Evolutionary conservation across 768 basidiomycete species (phyloP).

Genomic region (Dacryopinax spathularia): DNA sequence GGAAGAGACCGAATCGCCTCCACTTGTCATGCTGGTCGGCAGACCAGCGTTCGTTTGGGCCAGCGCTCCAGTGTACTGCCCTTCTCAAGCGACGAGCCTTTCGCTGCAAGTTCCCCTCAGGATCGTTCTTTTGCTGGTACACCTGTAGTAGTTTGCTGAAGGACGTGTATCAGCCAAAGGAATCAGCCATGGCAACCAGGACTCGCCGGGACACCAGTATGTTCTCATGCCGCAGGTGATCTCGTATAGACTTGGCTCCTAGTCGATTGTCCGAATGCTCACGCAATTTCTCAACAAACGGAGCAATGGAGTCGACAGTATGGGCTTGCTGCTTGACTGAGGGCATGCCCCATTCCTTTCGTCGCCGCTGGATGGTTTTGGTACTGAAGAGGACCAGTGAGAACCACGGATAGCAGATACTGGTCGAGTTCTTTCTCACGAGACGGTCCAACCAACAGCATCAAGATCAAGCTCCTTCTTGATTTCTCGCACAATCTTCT

Average conservation of each 20-base stretch:
- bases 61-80: conserved; percentile 27
- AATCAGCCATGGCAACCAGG: neutral
- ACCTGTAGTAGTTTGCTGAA: neutral
- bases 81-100: conserved; percentile 18
- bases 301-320: neutral
- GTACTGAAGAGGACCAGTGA: no score
- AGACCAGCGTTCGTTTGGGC: conserved; percentile 28
- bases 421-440: neutral
- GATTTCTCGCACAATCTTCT: neutral
- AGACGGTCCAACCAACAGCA: neutral
- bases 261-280: neutral
- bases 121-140: neutral
- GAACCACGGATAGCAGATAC: no score
- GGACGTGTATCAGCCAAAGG: neutral
- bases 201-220: neutral
- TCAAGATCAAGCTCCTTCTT: neutral
- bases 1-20: conserved; percentile 26
- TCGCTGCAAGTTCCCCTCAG: conserved; percentile 5
- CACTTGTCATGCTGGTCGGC: conserved; percentile 40
- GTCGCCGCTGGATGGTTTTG: neutral
- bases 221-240: neutral
- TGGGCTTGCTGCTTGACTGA: neutral
- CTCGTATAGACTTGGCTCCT: neutral
- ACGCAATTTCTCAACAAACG: neutral
- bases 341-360: neutral